These are phyloP conservation scores for Ceratonia siliqua DNA, from an alignment of 306 rosid genomes.

Conservation along the genomic window DNA sequence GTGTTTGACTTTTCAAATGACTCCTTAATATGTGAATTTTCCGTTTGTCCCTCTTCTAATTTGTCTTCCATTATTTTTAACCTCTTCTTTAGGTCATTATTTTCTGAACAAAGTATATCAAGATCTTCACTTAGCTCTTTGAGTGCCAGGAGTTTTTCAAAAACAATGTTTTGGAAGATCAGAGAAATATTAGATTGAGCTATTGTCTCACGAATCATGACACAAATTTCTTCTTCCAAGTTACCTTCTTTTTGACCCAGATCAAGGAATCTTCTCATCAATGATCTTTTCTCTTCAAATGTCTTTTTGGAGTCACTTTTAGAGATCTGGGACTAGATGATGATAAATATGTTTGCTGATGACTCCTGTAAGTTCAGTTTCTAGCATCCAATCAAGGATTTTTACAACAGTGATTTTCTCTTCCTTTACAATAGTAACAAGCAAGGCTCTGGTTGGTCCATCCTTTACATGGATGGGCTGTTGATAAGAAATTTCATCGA, in stretches of 20 bases:
- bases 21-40: conserved; percentile 62
- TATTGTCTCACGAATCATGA: conserved; percentile 59
- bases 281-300: conserved; percentile 54
- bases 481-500: conserved; percentile 86
- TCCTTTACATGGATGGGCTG: conserved; percentile 56
- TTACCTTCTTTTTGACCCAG: conserved; percentile 51
- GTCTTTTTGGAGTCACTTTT: conserved; percentile 45
- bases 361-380: conserved; percentile 56
- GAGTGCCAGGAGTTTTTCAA: conserved; percentile 55
- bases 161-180: conserved; percentile 54
- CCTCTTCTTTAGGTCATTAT: conserved; percentile 61
- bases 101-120: conserved; percentile 45
- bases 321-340: conserved; percentile 47
- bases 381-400: conserved; percentile 96
- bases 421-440: conserved; percentile 75
- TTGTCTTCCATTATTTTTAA: conserved; percentile 49
- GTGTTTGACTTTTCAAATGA: conserved; percentile 50
- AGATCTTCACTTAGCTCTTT: conserved; percentile 51
- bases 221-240: conserved; percentile 61
- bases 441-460: conserved; percentile 73
- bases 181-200: conserved; percentile 64
- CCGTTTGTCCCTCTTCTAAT: conserved; percentile 50
- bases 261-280: conserved; percentile 48
- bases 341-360: conserved; percentile 47
- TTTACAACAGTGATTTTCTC: conserved; percentile 76